Evolutionary conservation across 2,329 filamentous ascomycete species (phyloP).

Genomic region (Monilinia aucupariae): DNA sequence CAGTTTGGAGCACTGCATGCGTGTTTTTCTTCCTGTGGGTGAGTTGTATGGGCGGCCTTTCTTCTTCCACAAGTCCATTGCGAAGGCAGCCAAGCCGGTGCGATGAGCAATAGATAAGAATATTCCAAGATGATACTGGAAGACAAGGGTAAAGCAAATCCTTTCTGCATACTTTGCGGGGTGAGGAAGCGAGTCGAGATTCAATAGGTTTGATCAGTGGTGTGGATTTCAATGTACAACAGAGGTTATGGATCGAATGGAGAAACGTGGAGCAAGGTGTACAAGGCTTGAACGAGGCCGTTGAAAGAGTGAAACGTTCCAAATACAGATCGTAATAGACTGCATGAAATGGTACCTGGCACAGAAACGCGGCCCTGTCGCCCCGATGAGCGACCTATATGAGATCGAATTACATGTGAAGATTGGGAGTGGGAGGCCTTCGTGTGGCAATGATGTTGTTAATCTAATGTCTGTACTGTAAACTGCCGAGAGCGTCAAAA

Average conservation of each 20-base stretch:
- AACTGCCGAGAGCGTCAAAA: neutral
- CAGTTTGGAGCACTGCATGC: neutral
- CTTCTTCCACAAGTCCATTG: neutral
- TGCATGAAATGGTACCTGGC: constrained; percentile 1
- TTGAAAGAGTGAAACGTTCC: neutral
- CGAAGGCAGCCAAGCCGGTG: neutral
- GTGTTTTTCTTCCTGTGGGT: neutral
- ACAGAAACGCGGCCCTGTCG: neutral
- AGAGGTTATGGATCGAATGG: no score
- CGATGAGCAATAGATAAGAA: neutral
- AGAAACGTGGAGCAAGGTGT: no score
- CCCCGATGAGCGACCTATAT: neutral
- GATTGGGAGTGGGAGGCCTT: neutral
- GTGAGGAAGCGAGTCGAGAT: neutral
- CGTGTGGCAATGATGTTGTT: neutral
- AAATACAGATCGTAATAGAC: neutral
- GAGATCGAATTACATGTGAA: neutral
- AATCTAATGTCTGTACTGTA: neutral
- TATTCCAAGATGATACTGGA: neutral
- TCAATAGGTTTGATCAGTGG: neutral
- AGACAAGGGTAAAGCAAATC: neutral
- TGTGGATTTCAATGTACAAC: neutral
- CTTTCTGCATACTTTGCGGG: neutral
- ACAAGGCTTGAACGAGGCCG: no score
- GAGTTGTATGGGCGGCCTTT: neutral